Evolutionary conservation across 371 early-diverging fungal species (phyloP).

Genomic region (Mortierella sp.): DNA sequence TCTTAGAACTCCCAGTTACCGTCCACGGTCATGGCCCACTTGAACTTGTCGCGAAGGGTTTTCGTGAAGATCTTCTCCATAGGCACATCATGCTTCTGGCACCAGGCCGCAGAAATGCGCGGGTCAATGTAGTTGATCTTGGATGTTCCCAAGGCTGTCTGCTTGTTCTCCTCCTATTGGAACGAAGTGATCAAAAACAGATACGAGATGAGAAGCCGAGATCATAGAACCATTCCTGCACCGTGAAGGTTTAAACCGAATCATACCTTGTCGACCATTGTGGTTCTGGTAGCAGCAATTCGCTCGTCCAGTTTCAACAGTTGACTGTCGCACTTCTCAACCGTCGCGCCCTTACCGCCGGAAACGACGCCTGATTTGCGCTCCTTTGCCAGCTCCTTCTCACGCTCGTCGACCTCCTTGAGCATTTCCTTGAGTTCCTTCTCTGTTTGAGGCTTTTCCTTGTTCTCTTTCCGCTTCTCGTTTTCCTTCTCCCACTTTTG

Average conservation of each 20-base stretch:
- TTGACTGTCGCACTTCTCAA: conserved; percentile 72
- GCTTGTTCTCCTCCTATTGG: conserved; percentile 94
- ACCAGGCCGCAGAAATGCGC: conserved; percentile 95
- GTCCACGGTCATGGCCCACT: conserved; percentile 92
- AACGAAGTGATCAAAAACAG: not conserved
- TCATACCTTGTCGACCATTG: conserved; percentile 79
- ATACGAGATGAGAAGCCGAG: too few species aligned
- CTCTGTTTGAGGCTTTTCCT: conserved; percentile 60
- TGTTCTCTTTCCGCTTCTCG: conserved; percentile 72
- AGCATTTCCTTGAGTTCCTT: conserved; percentile 68
- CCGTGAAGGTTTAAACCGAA: too few species aligned
- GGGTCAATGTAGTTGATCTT: conserved; percentile 99
- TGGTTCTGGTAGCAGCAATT: conserved; percentile 72
- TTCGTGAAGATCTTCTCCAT: conserved; percentile 93
- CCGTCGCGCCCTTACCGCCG: conserved; percentile 54
- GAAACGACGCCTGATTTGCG: conserved; percentile 60
- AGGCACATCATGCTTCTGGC: conserved; percentile 87
- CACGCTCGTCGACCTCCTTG: conserved; percentile 61
- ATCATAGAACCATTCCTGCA: too few species aligned
- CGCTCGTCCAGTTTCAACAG: conserved; percentile 74
- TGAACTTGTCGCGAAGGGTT: conserved; percentile 93
- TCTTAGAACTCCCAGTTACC: conserved; percentile 67
- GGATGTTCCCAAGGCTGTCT: conserved; percentile 96
- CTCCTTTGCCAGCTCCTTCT: conserved; percentile 59
- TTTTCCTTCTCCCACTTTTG: conserved; percentile 78